Conservation (phyloP, 2,329 filamentous ascomycete genomes). For the Amesomyces nigricolor region DNA sequence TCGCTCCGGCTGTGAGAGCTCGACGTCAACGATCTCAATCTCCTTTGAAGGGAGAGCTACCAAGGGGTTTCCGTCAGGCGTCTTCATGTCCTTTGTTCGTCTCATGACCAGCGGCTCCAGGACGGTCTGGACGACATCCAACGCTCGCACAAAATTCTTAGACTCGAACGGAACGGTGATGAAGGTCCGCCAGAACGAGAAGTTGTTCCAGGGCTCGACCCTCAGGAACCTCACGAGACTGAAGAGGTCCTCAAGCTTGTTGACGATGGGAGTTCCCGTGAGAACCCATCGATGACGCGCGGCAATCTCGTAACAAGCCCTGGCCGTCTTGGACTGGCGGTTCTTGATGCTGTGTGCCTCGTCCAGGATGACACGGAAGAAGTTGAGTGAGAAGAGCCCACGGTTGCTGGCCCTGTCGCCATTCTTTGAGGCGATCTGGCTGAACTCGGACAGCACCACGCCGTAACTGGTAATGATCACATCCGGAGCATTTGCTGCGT, state of each 20-base stretch:
- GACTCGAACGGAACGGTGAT: conserved; percentile 97
- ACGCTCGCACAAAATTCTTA: conserved; percentile 84
- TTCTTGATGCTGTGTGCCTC: conserved; percentile 94
- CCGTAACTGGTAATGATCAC: conserved; percentile 95
- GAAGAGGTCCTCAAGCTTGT: conserved; percentile 90
- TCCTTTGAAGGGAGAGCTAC: conserved; percentile 77
- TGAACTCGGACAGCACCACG: conserved; percentile 83
- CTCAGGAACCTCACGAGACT: conserved; percentile 86
- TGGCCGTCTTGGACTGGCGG: conserved; percentile 84
- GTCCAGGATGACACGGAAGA: conserved; percentile 91
- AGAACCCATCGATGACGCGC: conserved; percentile 87
- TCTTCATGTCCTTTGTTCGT: conserved; percentile 97
- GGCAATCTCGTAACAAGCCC: conserved; percentile 85
- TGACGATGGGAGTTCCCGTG: conserved; percentile 95
- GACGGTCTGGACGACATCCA: conserved; percentile 96
- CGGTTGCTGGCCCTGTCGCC: conserved; percentile 60
- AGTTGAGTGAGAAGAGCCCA: conserved; percentile 86
- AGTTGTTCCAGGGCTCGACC: conserved; percentile 97
- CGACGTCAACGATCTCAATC: conserved; percentile 80
- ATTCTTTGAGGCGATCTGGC: conserved; percentile 60
- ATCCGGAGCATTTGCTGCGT: conserved; percentile 72
- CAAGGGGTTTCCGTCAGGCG: conserved; percentile 67
- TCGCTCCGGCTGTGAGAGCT: conserved; percentile 76
- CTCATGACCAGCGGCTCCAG: conserved; percentile 92
- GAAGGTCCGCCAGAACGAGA: conserved; percentile 98